Evolutionary conservation across 2,329 filamentous ascomycete genomes (phyloP), one percentile per base, ranked within the genome.

Genomic region (Blastomyces silverae): DNA sequence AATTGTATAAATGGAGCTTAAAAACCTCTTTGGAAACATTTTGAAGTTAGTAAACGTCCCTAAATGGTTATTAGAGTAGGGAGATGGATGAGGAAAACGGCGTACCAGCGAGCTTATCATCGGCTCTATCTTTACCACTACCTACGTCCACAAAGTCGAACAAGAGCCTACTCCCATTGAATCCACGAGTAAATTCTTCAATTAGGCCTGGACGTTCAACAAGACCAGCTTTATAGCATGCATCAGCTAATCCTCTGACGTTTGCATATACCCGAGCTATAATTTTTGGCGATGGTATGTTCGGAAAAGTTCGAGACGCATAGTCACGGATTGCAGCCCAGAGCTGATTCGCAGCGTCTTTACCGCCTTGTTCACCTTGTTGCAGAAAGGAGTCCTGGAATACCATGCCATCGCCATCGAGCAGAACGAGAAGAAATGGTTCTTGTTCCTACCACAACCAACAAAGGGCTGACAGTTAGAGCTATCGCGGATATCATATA

Each of bases 331-430:
- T 72, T 5, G 75, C 73, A 44, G 72, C 71, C 65, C 78, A 77
- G n/a, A 86, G 77, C 44, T 78, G 72, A 48, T 75, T 76, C n/a
- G 83, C 84, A 46, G 83, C 83, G 67, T 77, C 78, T 65, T 77
- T 80, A 25, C 84, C 84, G 62, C 84, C 84, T 62, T 77, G 70
- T 73, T 82, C 81, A 42, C 82, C 83, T 58, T 77, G 75, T 60
- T 77, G 75, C 59, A 85, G 65, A 63, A 81, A 79, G 22, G 82
- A 76, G 64, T 85, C 80, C 56, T 77, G 74, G 69, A 86, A 85
- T 67, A 85, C 78, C 73, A 84, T 80, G 56, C 79, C 81, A 67
- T 85, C 82, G 52, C 82, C 83, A 68, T 86, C 83, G 60, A 86
- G 77, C 46, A 86, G 75, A 42, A 84, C 76, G 20, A 83, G 72